Percentiles rank a stretch among this genome's conserved stretches.
Evolutionary conservation across 73 alveolate species (phyloP).

Genomic region (Paramecium biaurelia): DNA sequence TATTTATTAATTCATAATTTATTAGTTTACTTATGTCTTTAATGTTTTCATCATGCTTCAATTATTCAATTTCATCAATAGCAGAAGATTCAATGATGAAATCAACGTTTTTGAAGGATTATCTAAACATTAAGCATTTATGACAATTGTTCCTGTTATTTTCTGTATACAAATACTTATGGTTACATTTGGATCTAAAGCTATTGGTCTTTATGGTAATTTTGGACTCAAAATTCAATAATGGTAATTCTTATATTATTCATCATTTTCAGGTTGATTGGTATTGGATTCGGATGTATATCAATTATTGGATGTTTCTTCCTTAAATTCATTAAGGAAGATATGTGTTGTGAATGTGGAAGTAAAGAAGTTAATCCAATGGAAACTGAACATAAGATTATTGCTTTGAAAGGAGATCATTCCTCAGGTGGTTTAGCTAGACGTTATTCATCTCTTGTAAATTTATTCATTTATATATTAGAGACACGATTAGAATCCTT

Average conservation of each 20-base stretch:
- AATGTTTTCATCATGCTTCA: conserved; percentile 84
- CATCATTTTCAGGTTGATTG: conserved; percentile 74
- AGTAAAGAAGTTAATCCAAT: conserved; percentile 15
- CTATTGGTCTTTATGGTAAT: conserved; percentile 41
- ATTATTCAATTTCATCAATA: conserved; percentile 83
- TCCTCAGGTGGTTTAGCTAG: conserved; percentile 24
- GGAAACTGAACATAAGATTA: neutral
- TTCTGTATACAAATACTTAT: conserved; percentile 72
- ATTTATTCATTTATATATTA: neutral
- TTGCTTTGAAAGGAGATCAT: neutral
- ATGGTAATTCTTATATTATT: conserved; percentile 69
- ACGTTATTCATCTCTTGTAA: conserved; percentile 50
- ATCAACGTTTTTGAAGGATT: conserved; percentile 80
- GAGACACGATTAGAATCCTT: conserved; percentile 12
- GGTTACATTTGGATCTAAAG: conserved; percentile 73
- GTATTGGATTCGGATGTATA: conserved; percentile 79
- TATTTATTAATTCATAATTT: neutral
- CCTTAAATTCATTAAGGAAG: conserved; percentile 59
- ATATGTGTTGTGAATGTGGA: conserved; percentile 58
- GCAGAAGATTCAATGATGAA: conserved; percentile 86
- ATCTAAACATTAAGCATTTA: conserved; percentile 63
- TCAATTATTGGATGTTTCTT: conserved; percentile 56
- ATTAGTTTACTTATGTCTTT: conserved; percentile 82
- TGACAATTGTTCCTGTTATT: conserved; percentile 70
- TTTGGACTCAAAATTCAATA: conserved; percentile 67